Evolutionary conservation across 768 basidiomycete species (phyloP), one percentile per base, ranked within the genome.

Genomic region (Pleurotus giganteus): DNA sequence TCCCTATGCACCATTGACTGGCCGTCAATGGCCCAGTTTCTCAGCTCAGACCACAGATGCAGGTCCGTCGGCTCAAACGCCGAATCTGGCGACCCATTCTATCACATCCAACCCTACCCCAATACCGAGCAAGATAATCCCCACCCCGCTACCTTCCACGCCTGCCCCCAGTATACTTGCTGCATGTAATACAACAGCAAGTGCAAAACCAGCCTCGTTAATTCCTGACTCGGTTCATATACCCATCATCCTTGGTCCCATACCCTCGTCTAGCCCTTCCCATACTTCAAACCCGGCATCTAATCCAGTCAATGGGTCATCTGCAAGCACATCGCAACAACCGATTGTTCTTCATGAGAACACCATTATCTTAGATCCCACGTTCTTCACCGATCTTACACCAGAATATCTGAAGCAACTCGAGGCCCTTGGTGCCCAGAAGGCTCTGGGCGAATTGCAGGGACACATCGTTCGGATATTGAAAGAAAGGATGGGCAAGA

Each of bases 381-480:
- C 80, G 19, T 87, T 96, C 29, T 97, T 97, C 65, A 80, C 86
- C 7, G 85, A 85, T 53, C 78, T 96, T 11, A 83, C 87, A 3
- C 74, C 78, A 41, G 85, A 87, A 57, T 88, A 88, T 67, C 71
- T 96, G 41, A 80, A 78, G 54, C 86, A 88, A 42, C 72, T 95
- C 24, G 89, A 94, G 69, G 79, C 80, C 50, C 82, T 94, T 67
- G 91, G 91, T 2, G 89, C 91, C 0, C 82, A 87, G 65, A 85
- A 88, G 60, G 92, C 94, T 4, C 71, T 96, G 49, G 81, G 83
- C 60, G 85, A 92, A 19, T 73, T 96, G 54, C 92, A 93, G 58
- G 84, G 81, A 2, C 89, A 94, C 62, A 91, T 95, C 66, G 89
- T 93, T 39, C 81, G 88, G 52, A 89, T 86, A 57, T 71, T 94